Percentiles rank a stretch among this genome's conserved stretches.
Evolutionary conservation across 495 filamentous ascomycete genomes (phyloP).

Genomic region (Neurospora sp.): DNA sequence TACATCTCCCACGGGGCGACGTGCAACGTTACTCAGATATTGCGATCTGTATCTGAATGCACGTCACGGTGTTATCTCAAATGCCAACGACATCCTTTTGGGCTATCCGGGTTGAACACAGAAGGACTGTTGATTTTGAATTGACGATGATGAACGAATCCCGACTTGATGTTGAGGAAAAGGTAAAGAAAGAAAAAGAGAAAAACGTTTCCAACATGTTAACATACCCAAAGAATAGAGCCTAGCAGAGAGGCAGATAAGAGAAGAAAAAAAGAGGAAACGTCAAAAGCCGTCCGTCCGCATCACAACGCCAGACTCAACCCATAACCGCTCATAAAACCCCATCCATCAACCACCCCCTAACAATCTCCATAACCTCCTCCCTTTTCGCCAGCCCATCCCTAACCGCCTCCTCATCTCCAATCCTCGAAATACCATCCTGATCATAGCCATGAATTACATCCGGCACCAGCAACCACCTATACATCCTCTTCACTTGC

Average conservation of each 20-base stretch:
- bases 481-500: slow-evolving; percentile 7
- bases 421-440: not conserved
- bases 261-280: not conserved
- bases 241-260: not conserved
- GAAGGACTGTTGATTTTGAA: too few relatives aligned
- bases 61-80: too few relatives aligned
- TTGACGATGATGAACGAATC: too few relatives aligned
- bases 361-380: slow-evolving; percentile 22
- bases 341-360: slow-evolving; percentile 23
- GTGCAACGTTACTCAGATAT: not conserved
- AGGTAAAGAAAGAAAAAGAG: too few relatives aligned
- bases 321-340: not conserved
- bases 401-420: slow-evolving; percentile 10
- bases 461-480: slow-evolving; percentile 33
- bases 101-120: too few relatives aligned
- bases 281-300: not conserved
- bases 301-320: not conserved
- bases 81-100: not conserved
- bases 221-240: not conserved
- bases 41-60: not conserved
- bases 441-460: slow-evolving; percentile 31
- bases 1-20: not conserved
- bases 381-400: slow-evolving; percentile 25
- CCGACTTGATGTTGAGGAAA: too few relatives aligned
- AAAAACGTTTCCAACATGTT: too few relatives aligned